A percentile compares a stretch with the other conserved stretches of the same genome.
Evolutionary conservation across 140 eudicot genomes (phyloP).

Genomic region (Senecio squalidus): DNA sequence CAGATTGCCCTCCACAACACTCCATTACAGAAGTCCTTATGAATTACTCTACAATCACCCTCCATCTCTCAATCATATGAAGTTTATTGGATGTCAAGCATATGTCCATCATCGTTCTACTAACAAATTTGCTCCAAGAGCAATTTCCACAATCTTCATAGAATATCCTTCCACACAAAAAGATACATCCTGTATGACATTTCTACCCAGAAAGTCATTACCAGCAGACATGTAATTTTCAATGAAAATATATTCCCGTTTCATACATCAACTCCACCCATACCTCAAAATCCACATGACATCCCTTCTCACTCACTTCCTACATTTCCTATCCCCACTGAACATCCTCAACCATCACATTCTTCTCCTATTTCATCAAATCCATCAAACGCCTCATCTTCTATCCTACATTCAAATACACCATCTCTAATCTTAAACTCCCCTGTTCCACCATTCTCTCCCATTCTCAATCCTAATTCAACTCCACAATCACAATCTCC

Average conservation of each 20-base stretch:
- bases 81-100: background rate
- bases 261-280: background rate
- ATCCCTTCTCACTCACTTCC: background rate
- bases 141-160: background rate
- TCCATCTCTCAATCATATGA: too few species aligned
- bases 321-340: background rate
- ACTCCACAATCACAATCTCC: too few species aligned
- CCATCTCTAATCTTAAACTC: background rate
- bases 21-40: background rate
- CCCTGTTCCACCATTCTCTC: too few species aligned
- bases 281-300: background rate
- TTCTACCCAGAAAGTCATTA: background rate
- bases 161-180: background rate
- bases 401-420: background rate
- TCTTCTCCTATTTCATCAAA: background rate
- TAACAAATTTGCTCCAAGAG: background rate
- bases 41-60: background rate
- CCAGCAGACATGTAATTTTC: background rate
- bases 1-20: background rate
- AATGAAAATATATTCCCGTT: background rate
- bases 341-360: background rate
- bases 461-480: too few species aligned
- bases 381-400: too few species aligned
- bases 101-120: background rate
- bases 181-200: background rate